A percentile compares a stretch with the other conserved stretches of the same genome.
Evolutionary conservation across 164 flowering plant genomes (phyloP).

Genomic region (Vitis riparia): DNA sequence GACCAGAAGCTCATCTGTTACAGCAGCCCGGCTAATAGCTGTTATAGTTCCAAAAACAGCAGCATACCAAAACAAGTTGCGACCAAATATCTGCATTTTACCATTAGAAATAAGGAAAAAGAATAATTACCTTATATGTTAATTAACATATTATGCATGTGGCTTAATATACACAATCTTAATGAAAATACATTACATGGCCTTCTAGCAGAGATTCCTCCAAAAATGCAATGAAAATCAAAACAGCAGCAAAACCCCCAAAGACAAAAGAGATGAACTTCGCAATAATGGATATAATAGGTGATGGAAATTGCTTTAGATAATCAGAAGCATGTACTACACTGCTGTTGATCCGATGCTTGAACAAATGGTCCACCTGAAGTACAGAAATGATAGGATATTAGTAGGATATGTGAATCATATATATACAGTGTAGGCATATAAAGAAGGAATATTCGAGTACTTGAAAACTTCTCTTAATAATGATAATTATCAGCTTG

Average conservation of each 20-base stretch:
- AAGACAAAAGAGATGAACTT: constrained; percentile 90
- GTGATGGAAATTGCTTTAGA: constrained; percentile 93
- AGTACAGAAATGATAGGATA: constrained; percentile 10
- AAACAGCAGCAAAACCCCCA: constrained; percentile 95
- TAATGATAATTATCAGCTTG: too few species aligned
- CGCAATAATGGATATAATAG: constrained; percentile 78
- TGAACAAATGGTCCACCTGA: constrained; percentile 97
- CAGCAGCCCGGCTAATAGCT: constrained; percentile 87
- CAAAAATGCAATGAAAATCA: constrained; percentile 91
- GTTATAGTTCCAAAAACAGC: constrained; percentile 97
- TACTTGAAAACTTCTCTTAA: too few species aligned
- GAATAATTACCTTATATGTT: too few species aligned
- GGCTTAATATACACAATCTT: background rate
- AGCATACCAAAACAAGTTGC: constrained; percentile 94
- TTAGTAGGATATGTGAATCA: background rate
- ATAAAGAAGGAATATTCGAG: too few species aligned
- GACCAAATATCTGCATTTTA: constrained; percentile 83
- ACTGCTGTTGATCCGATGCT: constrained; percentile 85
- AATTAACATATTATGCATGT: background rate
- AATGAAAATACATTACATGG: constrained; percentile 62
- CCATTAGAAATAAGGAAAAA: background rate
- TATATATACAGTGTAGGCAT: too few species aligned
- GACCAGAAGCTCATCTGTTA: constrained; percentile 79
- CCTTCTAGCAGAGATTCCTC: constrained; percentile 98
- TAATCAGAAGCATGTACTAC: constrained; percentile 78